Evolutionary conservation across 2,329 filamentous ascomycete species (phyloP).

Genomic region (Tolypocladium pustulatum): DNA sequence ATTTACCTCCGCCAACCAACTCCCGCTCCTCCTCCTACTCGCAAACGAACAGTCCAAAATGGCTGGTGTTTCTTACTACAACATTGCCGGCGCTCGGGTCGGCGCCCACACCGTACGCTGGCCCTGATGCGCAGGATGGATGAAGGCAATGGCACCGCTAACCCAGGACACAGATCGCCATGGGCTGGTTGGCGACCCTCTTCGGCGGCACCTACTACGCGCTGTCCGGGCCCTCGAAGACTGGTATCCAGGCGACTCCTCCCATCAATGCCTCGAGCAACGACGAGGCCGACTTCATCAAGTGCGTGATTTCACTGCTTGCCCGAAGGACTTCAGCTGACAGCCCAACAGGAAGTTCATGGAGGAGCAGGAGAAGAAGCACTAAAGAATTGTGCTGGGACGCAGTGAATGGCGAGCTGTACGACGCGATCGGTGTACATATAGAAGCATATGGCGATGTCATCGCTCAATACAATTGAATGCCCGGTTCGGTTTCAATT

Average conservation of each 20-base stretch:
- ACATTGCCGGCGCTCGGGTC: constrained; percentile 47
- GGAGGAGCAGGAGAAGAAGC: constrained; percentile 30
- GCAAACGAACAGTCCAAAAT: constrained; percentile 17
- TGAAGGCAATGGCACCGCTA: not conserved
- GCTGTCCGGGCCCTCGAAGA: constrained; percentile 32
- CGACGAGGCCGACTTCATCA: constrained; percentile 56
- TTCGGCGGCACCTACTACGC: constrained; percentile 38
- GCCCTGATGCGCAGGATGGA: not conserved
- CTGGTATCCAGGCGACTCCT: constrained; percentile 35
- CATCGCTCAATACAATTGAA: not conserved
- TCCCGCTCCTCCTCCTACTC: constrained; percentile 14
- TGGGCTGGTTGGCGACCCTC: constrained; percentile 41
- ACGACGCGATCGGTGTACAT: constrained; percentile 23
- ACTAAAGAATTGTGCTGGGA: constrained; percentile 16
- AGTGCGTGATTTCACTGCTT: constrained; percentile 34
- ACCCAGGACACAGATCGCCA: constrained; percentile 36
- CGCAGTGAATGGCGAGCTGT: constrained; percentile 11
- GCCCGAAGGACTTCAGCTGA: constrained; percentile 12
- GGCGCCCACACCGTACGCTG: constrained; percentile 50
- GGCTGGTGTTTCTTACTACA: constrained; percentile 35
- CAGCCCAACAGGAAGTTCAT: constrained; percentile 25
- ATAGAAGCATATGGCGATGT: constrained; percentile 8
- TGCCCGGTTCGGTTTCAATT: not conserved
- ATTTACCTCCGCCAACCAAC: constrained; percentile 18
- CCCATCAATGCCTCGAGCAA: constrained; percentile 52